Conservation (phyloP, 202 grass and related monocot species). For the Digitaria exilis region DNA sequence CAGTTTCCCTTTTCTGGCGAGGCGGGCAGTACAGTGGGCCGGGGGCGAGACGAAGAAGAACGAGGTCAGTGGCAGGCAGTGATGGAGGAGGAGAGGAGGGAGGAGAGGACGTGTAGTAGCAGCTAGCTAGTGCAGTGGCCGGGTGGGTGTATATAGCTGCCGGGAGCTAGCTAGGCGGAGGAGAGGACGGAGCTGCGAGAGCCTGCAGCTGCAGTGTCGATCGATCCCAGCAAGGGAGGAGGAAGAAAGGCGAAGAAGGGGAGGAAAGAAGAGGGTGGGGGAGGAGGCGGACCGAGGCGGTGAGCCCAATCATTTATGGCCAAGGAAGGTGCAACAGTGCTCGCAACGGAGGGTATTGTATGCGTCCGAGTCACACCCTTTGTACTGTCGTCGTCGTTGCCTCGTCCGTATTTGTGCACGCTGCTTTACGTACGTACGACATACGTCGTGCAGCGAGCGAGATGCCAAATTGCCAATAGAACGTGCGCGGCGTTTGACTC, state of each 20-base stretch:
- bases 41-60: not conserved
- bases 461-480: no score
- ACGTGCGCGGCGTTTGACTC: no score
- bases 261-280: not conserved
- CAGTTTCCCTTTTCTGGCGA: not conserved
- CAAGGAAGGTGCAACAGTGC: conserved; percentile 67
- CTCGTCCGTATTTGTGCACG: conserved; percentile 16
- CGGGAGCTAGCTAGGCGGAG: not conserved
- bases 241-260: not conserved
- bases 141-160: conserved; percentile 41
- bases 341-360: conserved; percentile 34
- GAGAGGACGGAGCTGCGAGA: conserved; percentile 8
- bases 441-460: no score
- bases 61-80: not conserved
- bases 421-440: not conserved
- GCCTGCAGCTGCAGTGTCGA: no score
- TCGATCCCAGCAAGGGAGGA: no score
- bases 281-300: conserved; percentile 7
- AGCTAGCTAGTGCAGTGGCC: not conserved
- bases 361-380: not conserved
- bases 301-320: conserved; percentile 62
- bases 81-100: not conserved
- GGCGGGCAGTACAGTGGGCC: not conserved
- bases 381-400: no score
- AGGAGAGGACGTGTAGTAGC: not conserved